A percentile compares a stretch with the other conserved stretches of the same genome.
phyloP scores from a whole-genome alignment of 768 basidiomycete species.

The Cystobasidium tubakii region DNA sequence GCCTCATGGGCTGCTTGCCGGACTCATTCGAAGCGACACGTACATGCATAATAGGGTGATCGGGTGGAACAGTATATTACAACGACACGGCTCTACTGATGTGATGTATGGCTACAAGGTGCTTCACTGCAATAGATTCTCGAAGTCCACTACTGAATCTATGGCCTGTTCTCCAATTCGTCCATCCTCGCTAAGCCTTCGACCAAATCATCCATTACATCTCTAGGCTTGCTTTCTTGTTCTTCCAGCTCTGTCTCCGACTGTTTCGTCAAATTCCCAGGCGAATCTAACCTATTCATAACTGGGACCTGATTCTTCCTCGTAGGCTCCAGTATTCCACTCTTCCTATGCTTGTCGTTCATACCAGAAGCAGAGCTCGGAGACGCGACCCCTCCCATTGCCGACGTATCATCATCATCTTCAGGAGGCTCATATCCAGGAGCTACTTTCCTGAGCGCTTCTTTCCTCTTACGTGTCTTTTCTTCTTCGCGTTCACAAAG shows the following conservation, averaged over 20 bases:
- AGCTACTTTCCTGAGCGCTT: slow-evolving; percentile 68
- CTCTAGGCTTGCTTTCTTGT: slow-evolving; percentile 47
- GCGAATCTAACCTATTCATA: background rate
- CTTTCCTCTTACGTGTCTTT: slow-evolving; percentile 54
- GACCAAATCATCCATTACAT: slow-evolving; percentile 77
- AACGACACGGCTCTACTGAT: no score
- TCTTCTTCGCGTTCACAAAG: slow-evolving; percentile 64
- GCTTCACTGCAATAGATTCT: no score
- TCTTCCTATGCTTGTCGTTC: slow-evolving; percentile 44
- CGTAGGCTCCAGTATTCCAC: slow-evolving; percentile 43
- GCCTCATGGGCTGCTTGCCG: no score
- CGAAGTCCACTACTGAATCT: background rate
- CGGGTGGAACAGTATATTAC: no score
- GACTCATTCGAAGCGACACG: no score
- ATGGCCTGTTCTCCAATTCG: slow-evolving; percentile 40
- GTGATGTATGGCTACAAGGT: no score
- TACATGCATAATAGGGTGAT: no score
- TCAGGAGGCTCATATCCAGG: slow-evolving; percentile 72
- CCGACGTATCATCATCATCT: slow-evolving; percentile 40
- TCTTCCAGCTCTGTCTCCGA: slow-evolving; percentile 27
- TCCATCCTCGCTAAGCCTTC: slow-evolving; percentile 70
- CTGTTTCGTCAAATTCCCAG: background rate
- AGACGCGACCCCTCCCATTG: slow-evolving; percentile 42
- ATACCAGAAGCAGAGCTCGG: slow-evolving; percentile 33
- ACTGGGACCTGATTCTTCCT: background rate